A percentile compares a stretch with the other conserved stretches of the same genome.
Conservation (phyloP, 257 asterid genomes). For the Lithospermum erythrorhizon region DNA sequence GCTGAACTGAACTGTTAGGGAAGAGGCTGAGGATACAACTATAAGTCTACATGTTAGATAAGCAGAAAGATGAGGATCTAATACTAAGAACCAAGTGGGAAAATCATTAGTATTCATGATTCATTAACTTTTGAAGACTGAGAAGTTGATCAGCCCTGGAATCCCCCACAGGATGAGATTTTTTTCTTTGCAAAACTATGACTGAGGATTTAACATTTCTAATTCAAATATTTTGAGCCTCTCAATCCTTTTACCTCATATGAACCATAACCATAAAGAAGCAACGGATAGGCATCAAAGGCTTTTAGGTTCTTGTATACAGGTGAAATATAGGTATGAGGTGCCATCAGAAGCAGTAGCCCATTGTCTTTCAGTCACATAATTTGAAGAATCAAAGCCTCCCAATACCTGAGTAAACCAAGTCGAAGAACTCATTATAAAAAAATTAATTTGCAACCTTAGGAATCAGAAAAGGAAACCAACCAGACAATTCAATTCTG, state of each 20-base stretch:
- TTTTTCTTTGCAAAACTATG: neutral
- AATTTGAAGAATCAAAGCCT: slow-evolving; percentile 72
- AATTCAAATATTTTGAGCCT: neutral
- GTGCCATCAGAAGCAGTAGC: slow-evolving; percentile 84
- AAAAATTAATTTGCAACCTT: no score
- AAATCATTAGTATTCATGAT: neutral
- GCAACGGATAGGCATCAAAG: slow-evolving; percentile 81
- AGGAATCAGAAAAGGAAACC: neutral
- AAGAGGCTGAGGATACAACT: no score
- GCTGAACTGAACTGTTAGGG: no score
- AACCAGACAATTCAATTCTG: no score
- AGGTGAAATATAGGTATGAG: slow-evolving; percentile 70
- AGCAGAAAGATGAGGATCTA: no score
- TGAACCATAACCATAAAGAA: slow-evolving; percentile 93
- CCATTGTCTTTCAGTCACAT: slow-evolving; percentile 80
- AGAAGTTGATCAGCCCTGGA: neutral
- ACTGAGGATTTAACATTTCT: neutral
- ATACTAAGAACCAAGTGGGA: no score
- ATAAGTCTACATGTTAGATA: no score
- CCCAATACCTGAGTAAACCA: slow-evolving; percentile 52
- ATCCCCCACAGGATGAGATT: neutral
- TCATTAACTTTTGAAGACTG: neutral
- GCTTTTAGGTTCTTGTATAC: slow-evolving; percentile 67
- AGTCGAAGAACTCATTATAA: neutral
- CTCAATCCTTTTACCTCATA: slow-evolving; percentile 59